Evolutionary conservation across 441 rosid species (phyloP).

Genomic region (Codiaeum variegatum): DNA sequence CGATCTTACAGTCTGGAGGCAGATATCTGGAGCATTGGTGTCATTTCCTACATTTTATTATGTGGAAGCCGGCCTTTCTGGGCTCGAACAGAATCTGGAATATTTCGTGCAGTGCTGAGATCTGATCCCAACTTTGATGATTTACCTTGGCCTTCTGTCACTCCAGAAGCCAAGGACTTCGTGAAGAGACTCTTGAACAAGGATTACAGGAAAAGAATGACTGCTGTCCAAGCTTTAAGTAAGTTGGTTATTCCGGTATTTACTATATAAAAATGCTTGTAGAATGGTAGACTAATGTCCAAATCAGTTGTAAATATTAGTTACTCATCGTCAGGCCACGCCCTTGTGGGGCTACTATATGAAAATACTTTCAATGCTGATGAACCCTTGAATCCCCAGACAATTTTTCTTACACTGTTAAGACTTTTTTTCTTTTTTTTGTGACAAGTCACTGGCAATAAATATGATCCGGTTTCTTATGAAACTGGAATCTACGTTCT

Average conservation of each 20-base stretch:
- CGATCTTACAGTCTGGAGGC: constrained; percentile 84
- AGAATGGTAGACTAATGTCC: no score
- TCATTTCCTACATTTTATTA: constrained; percentile 79
- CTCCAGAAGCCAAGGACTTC: constrained; percentile 83
- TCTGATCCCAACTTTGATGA: constrained; percentile 83
- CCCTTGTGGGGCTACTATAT: no score
- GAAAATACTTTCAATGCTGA: neutral
- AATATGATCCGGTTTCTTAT: neutral
- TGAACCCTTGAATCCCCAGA: neutral
- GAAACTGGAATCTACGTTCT: neutral
- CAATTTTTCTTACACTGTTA: neutral
- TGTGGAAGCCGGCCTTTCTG: constrained; percentile 97
- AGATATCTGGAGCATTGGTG: constrained; percentile 96
- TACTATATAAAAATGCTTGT: neutral
- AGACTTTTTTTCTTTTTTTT: neutral
- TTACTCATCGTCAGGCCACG: no score
- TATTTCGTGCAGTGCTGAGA: constrained; percentile 88
- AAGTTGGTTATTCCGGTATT: constrained; percentile 33
- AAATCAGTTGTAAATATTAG: no score
- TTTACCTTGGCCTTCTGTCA: constrained; percentile 83
- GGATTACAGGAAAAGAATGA: constrained; percentile 89
- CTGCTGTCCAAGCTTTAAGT: constrained; percentile 92
- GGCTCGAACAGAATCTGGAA: constrained; percentile 97
- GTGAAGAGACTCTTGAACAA: constrained; percentile 88
- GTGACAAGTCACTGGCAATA: neutral